These are phyloP conservation scores for Geranium incanum DNA, from an alignment of 441 rosid genomes.

Conservation along the genomic window DNA sequence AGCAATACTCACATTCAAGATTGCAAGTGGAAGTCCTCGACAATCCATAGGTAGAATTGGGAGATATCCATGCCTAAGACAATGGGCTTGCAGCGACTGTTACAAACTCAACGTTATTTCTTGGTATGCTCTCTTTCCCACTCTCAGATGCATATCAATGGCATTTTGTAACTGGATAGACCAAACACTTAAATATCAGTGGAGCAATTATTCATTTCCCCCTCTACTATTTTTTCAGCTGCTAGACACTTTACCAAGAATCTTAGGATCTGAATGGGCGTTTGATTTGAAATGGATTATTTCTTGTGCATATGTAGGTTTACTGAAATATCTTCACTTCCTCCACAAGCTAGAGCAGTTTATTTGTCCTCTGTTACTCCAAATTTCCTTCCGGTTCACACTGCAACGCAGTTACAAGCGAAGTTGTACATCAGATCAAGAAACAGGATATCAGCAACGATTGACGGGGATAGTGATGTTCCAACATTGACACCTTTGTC, in stretches of 20 bases:
- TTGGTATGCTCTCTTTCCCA: conserved; percentile 27
- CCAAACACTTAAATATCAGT: not conserved
- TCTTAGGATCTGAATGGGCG: conserved; percentile 1
- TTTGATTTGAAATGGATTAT: conserved; percentile 3
- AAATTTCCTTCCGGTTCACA: conserved; percentile 16
- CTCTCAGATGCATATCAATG: conserved; percentile 4
- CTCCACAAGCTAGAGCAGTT: conserved; percentile 18
- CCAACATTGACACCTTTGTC: conserved; percentile 39
- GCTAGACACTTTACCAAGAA: not conserved
- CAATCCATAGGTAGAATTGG: conserved; percentile 21
- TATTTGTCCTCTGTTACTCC: conserved; percentile 18
- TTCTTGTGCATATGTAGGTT: conserved; percentile 21
- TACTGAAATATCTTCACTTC: conserved; percentile 23
- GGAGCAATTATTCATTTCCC: no score
- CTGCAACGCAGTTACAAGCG: conserved; percentile 22
- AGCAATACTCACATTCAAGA: conserved; percentile 28
- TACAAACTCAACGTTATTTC: conserved; percentile 25
- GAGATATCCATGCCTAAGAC: conserved; percentile 27
- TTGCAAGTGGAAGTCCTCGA: conserved; percentile 18
- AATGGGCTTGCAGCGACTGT: conserved; percentile 23
- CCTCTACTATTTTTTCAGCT: no score
- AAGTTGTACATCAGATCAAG: conserved; percentile 21
- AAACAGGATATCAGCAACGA: conserved; percentile 24
- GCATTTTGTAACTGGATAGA: not conserved
- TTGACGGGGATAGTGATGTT: conserved; percentile 23